Conservation (phyloP, 345 rosid species). For the Heritiera fomes region DNA sequence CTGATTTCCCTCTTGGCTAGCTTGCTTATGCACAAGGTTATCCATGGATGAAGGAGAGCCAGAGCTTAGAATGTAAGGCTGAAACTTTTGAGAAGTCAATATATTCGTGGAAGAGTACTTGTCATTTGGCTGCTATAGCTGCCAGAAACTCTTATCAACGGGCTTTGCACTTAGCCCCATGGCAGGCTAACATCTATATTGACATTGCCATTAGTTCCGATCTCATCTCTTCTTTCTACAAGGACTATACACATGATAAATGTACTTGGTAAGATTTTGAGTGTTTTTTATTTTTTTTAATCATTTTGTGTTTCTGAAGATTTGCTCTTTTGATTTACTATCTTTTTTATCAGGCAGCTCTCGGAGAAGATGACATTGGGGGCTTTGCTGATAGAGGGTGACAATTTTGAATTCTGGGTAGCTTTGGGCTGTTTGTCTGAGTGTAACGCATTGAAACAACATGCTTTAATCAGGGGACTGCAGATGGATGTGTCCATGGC, state of each 20-base stretch:
- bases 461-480: slow-evolving; percentile 82
- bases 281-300: slow-evolving; percentile 12
- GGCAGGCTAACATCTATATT: slow-evolving; percentile 82
- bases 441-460: slow-evolving; percentile 71
- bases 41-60: slow-evolving; percentile 65
- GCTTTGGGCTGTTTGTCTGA: slow-evolving; percentile 79
- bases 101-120: slow-evolving; percentile 66
- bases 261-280: slow-evolving; percentile 59
- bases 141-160: slow-evolving; percentile 76
- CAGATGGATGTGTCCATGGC: slow-evolving; percentile 87
- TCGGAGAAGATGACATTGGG: slow-evolving; percentile 92
- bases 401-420: slow-evolving; percentile 81
- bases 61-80: slow-evolving; percentile 32
- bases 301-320: slow-evolving; percentile 20
- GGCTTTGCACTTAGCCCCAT: slow-evolving; percentile 82
- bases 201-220: slow-evolving; percentile 75
- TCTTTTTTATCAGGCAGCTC: slow-evolving; percentile 71
- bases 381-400: slow-evolving; percentile 78
- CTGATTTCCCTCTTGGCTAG: slow-evolving; percentile 45
- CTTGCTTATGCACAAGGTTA: slow-evolving; percentile 69
- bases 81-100: slow-evolving; percentile 54
- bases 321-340: slow-evolving; percentile 27
- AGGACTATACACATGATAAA: slow-evolving; percentile 31
- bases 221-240: slow-evolving; percentile 54
- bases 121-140: slow-evolving; percentile 57